Evolutionary conservation across 1,139 yeast genomes (phyloP).

Genomic region (Debaryomyces coudertii): DNA sequence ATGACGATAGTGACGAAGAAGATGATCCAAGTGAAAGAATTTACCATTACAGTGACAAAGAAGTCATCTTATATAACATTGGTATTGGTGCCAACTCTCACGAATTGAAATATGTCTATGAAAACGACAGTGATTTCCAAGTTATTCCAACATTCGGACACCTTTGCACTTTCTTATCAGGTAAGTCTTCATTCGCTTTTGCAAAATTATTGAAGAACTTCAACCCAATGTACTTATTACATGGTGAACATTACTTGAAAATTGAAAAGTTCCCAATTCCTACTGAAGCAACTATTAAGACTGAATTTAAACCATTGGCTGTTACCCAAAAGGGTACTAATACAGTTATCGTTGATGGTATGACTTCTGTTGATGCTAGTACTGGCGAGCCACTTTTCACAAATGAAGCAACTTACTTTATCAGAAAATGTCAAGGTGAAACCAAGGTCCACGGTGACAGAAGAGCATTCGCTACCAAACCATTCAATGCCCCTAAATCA

Average conservation of each 20-base stretch:
- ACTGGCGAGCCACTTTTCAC: conserved; percentile 73
- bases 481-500: conserved; percentile 66
- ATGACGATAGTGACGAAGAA: conserved; percentile 53
- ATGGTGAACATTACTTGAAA: conserved; percentile 93
- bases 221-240: conserved; percentile 86
- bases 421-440: conserved; percentile 80
- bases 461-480: conserved; percentile 61
- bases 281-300: conserved; percentile 62
- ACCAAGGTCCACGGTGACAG: conserved; percentile 53
- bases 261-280: conserved; percentile 82
- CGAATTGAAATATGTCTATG: conserved; percentile 81
- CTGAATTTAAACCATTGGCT: conserved; percentile 69
- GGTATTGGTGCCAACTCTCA: conserved; percentile 85
- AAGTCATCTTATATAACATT: conserved; percentile 81
- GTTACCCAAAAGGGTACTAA: conserved; percentile 88
- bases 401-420: conserved; percentile 84
- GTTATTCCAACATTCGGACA: conserved; percentile 94
- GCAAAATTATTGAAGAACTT: conserved; percentile 71
- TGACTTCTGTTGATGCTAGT: conserved; percentile 67
- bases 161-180: conserved; percentile 65
- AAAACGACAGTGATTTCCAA: conserved; percentile 76
- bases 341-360: conserved; percentile 78
- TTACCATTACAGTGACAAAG: conserved; percentile 61
- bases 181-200: conserved; percentile 55
- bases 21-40: conserved; percentile 52